These are phyloP conservation scores for Phytophthora podocarpi DNA, from an alignment of 352 stramenopile genomes.

Conservation along the genomic window DNA sequence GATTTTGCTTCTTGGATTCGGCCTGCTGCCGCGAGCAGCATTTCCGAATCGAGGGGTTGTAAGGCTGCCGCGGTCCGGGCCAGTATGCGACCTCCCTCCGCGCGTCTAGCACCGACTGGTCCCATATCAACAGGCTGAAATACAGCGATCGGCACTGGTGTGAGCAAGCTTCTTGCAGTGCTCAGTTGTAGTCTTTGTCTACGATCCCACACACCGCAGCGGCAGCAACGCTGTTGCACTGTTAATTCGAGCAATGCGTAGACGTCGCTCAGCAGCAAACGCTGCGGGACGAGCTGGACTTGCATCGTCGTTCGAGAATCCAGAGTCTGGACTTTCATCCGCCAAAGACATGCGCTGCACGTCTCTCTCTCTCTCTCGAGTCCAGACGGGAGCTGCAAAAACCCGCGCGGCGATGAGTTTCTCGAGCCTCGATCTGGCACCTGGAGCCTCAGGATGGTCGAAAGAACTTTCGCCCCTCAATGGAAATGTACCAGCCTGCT, in stretches of 20 bases:
- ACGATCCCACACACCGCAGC: too few species aligned
- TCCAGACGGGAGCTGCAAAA: slow-evolving; percentile 1
- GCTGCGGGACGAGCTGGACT: too few species aligned
- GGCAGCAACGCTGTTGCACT: too few species aligned
- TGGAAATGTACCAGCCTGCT: too few species aligned
- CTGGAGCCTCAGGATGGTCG: neutral
- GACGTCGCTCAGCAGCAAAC: too few species aligned
- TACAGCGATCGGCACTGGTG: too few species aligned
- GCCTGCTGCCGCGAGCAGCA: neutral
- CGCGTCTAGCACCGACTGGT: too few species aligned
- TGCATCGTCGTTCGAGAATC: slow-evolving; percentile 12
- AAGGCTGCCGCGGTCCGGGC: neutral
- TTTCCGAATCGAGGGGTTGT: slow-evolving; percentile 3
- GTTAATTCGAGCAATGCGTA: too few species aligned
- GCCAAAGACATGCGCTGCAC: slow-evolving; percentile 14
- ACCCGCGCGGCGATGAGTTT: neutral
- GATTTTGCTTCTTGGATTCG: too few species aligned
- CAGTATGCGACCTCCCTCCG: neutral
- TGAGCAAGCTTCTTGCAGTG: too few species aligned
- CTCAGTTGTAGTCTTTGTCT: too few species aligned
- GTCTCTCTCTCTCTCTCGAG: slow-evolving; percentile 14
- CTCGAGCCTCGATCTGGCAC: neutral
- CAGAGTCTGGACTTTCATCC: slow-evolving; percentile 1
- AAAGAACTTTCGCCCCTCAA: too few species aligned
- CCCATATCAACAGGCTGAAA: neutral